Evolutionary conservation across 202 grass and related monocot genomes (phyloP), one percentile per base, ranked within the genome.

Genomic region (Sporobolus alterniflorus): DNA sequence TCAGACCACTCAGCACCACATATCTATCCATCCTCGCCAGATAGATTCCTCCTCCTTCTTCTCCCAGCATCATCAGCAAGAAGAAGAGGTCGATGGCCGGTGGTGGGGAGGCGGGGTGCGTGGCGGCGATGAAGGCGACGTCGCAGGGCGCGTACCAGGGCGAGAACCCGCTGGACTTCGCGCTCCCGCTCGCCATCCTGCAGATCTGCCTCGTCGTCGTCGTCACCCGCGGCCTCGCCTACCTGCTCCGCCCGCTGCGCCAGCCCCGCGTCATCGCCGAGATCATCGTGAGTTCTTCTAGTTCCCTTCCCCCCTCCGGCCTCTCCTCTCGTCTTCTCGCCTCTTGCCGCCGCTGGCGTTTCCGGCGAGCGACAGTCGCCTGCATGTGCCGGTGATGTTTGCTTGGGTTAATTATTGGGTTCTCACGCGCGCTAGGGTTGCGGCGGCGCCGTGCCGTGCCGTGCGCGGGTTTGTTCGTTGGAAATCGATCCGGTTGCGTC

Each of bases 141-240:
- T 95, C 92, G 48, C 81, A 95, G 68, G 92, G 92, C 2, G 84
- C 84, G 73, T 95, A 56, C 84, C 92, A 95, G 74, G 77, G 81
- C 10, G 92, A 95, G 78, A 85, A 81, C 84, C 90, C 92, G 47
- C 89, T 95, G 0, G 76, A 95, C 74, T 92, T 26, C 81, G 84
- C 92, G 24, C 77, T 95, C 57, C 92, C 92, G 54, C 76, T 95
- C 30, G 77, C 76, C 63, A 92, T 92, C 77, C 67, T 95, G 12
- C 92, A 95, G 84, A 95, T 95, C 78, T 90, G 87, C 89, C 89
- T 95, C 73, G 92, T 95, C 41, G 87, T 92, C 71, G 92, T 88
- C 81, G 87, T 94, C 77, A 94, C 92, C 1, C 32, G 92, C 1
- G 79, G 44, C 2, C 90, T 94, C 73, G 89, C 89, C 5, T 94